Percentiles rank a stretch among this genome's conserved stretches.
These are phyloP conservation scores for Suillus paluster DNA, from an alignment of 768 basidiomycete genomes.

Conservation along the genomic window DNA sequence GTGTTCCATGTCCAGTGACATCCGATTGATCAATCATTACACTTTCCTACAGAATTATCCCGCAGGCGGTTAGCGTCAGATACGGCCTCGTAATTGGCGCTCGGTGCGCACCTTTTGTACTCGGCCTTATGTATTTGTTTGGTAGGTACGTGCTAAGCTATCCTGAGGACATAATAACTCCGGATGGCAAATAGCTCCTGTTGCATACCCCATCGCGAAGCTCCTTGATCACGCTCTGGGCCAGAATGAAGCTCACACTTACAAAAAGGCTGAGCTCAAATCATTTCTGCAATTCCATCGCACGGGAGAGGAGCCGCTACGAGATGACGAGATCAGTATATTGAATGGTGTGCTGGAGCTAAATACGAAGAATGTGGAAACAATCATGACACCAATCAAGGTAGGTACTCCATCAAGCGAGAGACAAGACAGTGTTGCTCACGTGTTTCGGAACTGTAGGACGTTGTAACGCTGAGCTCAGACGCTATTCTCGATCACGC, in stretches of 20 bases:
- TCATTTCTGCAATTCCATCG: conserved; percentile 83
- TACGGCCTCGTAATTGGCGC: conserved; percentile 86
- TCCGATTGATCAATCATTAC: neutral
- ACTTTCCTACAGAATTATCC: conserved; percentile 53
- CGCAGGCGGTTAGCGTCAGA: conserved; percentile 75
- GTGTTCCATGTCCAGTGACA: conserved; percentile 1
- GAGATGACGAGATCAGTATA: conserved; percentile 83
- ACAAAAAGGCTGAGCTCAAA: conserved; percentile 83
- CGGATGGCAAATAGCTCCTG: conserved; percentile 54
- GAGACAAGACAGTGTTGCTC: conserved; percentile 24
- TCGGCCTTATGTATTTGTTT: conserved; percentile 70
- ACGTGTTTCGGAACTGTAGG: conserved; percentile 43
- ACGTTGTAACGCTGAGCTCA: conserved; percentile 78
- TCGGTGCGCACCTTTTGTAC: conserved; percentile 74
- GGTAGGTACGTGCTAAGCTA: conserved; percentile 26
- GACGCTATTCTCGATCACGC: conserved; percentile 82
- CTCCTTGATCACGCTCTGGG: conserved; percentile 86
- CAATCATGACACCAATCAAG: conserved; percentile 83
- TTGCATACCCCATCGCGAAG: conserved; percentile 73
- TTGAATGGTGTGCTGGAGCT: conserved; percentile 81
- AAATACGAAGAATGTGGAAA: conserved; percentile 73
- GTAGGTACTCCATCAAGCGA: conserved; percentile 33
- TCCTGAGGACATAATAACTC: neutral
- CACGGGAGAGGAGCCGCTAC: conserved; percentile 70
- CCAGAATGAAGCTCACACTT: conserved; percentile 68